Percentiles rank a stretch among this genome's conserved stretches.
These are phyloP conservation scores for Cavenderia fasciculata DNA, from an alignment of 78 protist species.

Conservation along the genomic window DNA sequence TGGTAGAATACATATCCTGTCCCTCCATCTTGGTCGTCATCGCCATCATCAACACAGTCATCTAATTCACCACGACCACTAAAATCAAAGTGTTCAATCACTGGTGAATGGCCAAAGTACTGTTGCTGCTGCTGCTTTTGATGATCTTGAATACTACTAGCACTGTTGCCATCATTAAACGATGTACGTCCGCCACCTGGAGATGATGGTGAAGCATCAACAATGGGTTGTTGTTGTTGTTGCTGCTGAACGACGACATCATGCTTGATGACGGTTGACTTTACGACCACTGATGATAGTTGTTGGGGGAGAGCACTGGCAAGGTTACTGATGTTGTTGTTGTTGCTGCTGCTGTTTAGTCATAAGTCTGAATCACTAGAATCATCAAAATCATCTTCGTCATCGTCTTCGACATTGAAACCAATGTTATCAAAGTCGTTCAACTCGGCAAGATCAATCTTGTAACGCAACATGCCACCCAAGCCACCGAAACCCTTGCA, in stretches of 20 bases:
- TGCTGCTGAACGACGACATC: no score
- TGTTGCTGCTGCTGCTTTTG: no score
- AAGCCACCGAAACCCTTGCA: slow-evolving; percentile 97
- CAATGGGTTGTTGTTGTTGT: not conserved
- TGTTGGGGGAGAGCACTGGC: not conserved
- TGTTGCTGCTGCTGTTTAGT: not conserved
- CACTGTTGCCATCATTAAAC: not conserved
- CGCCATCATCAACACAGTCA: no score
- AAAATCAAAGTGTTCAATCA: no score
- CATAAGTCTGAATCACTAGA: not conserved
- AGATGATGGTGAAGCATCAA: not conserved
- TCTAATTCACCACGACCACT: no score
- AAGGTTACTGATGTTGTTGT: not conserved
- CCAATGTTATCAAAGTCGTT: not conserved
- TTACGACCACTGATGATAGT: not conserved
- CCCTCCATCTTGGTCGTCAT: no score
- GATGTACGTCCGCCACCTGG: not conserved
- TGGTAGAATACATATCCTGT: no score
- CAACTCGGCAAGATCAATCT: slow-evolving; percentile 24
- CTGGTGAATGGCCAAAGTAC: no score
- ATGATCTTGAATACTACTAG: not conserved
- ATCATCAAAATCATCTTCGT: not conserved
- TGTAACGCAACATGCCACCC: slow-evolving; percentile 94
- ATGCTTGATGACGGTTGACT: no score
- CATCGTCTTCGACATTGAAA: not conserved